Base-by-base conservation (phyloP, 75 land plant species). In the Larix kaempferi region DNA sequence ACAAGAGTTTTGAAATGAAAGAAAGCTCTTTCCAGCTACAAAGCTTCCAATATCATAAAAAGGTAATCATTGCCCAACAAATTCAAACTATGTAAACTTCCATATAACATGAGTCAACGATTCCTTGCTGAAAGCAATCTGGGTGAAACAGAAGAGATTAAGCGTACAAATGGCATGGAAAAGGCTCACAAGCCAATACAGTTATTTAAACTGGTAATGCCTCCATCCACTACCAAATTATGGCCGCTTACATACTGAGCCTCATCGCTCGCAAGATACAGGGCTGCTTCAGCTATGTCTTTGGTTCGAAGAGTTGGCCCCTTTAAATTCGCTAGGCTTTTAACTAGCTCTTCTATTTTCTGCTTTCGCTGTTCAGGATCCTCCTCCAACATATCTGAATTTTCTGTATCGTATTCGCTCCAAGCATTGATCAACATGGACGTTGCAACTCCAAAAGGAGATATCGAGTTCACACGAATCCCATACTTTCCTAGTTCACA, bases 401-500 rank as follows among this genome's bases (percentile, higher is more conserved):
- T 23, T 33, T 69, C 54, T 69, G 22, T 19, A 2, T 69, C 73
- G n/a, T n/a, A 39, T 10, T 69, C n/a, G 0, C 25, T n/a, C 73
- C 52, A 41, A 19, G 73, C 73, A 69, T 69, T 41, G 8, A 69
- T 69, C 52, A 69, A 1, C 73, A 69, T 69, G 0, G 73, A 69
- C 4, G 73, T 69, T 17, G 73, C 54, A 29, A 69, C 52, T 37
- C 73, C 77, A 13, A 6, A 58, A 39, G 94, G 94, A 7, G 94
- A 91, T 72, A 91, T 84, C 65, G 81, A 60, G 75, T 91, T 91
- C 39, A 87, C 88, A 10, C 92, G 52, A 13, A 91, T 80, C 59
- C 92, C 89, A 22, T 77, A 61, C 75, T n/a, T 54, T 13, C 88
- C 89, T 0, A 91, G 84, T 80, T 91, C 85, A 69, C 52, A 29